phyloP scores from a whole-genome alignment of 805 yeast species.

The Barnettozyma pratensis region DNA sequence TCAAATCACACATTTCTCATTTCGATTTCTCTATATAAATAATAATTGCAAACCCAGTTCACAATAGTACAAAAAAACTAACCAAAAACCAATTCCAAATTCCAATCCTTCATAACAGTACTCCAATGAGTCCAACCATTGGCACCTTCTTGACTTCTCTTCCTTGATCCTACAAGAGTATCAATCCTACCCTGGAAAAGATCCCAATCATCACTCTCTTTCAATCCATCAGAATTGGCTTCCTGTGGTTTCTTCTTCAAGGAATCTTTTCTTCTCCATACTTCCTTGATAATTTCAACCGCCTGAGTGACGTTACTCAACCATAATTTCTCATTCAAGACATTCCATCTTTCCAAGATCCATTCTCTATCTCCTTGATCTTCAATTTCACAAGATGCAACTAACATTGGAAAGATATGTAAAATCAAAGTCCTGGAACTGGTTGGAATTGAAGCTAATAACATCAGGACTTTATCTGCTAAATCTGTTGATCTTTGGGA shows the following conservation, averaged over 20 bases:
- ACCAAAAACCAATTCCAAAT: constrained; percentile 63
- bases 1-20: too few relatives aligned
- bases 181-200: constrained; percentile 21
- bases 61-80: neutral
- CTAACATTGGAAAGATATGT: constrained; percentile 61
- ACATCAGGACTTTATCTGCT: constrained; percentile 55
- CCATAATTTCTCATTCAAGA: constrained; percentile 50
- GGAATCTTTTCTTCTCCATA: constrained; percentile 57
- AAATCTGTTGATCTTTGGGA: constrained; percentile 46
- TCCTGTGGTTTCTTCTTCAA: neutral
- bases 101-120: constrained; percentile 68
- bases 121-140: constrained; percentile 60
- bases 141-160: constrained; percentile 36
- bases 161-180: constrained; percentile 16
- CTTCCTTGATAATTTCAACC: constrained; percentile 64
- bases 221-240: neutral
- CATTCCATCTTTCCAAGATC: constrained; percentile 54
- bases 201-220: constrained; percentile 16
- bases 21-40: too few relatives aligned
- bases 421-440: constrained; percentile 49
- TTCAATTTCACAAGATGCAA: constrained; percentile 62
- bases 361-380: constrained; percentile 56
- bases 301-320: constrained; percentile 65
- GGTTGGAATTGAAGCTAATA: constrained; percentile 59
- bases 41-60: too few relatives aligned